Conservation (phyloP, 345 rosid species). For the Mangifera indica region DNA sequence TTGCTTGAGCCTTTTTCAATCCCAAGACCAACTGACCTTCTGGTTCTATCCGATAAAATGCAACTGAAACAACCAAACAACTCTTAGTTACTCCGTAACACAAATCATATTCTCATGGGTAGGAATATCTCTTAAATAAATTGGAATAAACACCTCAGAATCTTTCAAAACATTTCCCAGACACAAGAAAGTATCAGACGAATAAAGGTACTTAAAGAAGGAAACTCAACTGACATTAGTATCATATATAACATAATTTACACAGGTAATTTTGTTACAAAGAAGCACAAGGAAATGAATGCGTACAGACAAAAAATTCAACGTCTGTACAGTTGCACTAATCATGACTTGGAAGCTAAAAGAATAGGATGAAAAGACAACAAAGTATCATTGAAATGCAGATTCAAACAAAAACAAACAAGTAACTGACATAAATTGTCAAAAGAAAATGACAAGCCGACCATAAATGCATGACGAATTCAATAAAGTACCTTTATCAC, state of each 20-base stretch:
- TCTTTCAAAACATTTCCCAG: neutral
- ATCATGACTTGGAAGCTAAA: neutral
- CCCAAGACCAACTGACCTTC: conserved; percentile 50
- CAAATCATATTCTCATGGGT: neutral
- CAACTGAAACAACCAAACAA: conserved; percentile 31
- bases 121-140: neutral
- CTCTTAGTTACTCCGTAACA: neutral
- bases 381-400: neutral
- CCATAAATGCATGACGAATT: neutral
- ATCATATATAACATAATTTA: neutral
- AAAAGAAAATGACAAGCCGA: neutral
- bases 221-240: neutral
- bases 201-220: neutral
- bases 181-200: neutral
- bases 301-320: neutral
- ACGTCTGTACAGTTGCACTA: neutral
- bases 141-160: neutral
- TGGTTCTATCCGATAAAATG: conserved; percentile 43
- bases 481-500: conserved; percentile 42
- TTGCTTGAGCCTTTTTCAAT: conserved; percentile 26
- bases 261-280: neutral
- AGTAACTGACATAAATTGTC: neutral
- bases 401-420: neutral
- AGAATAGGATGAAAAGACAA: neutral
- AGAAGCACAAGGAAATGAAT: neutral